These are phyloP conservation scores for Thalassiosira mediterranea DNA, from an alignment of 352 stramenopile species.

Conservation along the genomic window DNA sequence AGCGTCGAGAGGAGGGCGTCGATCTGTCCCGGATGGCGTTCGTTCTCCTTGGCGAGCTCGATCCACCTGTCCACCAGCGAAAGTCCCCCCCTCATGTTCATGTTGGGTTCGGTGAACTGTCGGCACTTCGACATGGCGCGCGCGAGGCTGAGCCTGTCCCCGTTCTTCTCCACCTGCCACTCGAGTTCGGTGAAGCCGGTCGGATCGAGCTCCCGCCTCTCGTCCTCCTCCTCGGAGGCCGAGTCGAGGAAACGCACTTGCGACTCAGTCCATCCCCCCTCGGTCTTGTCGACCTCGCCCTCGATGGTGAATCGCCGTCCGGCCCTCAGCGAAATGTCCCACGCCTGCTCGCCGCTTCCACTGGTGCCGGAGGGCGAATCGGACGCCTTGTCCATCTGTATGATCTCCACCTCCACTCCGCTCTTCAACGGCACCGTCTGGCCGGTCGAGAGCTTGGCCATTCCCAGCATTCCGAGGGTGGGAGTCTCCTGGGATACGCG, in stretches of 20 bases:
- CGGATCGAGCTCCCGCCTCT: conserved; percentile 25
- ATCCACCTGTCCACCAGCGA: conserved; percentile 71
- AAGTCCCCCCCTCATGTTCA: conserved; percentile 45
- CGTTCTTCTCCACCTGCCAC: conserved; percentile 11
- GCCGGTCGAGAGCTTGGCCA: conserved; percentile 42
- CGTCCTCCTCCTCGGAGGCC: conserved; percentile 35
- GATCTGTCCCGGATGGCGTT: conserved; percentile 63
- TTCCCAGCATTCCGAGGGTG: conserved; percentile 66
- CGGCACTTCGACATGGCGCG: conserved; percentile 52
- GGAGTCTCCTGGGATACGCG: conserved; percentile 54
- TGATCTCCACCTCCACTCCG: conserved; percentile 67
- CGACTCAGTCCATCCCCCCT: conserved; percentile 62
- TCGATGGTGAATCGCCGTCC: conserved; percentile 55
- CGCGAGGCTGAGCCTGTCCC: conserved; percentile 52
- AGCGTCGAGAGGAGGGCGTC: conserved; percentile 54
- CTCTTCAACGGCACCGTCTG: conserved; percentile 52
- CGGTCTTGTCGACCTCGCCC: conserved; percentile 55
- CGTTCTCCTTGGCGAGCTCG: conserved; percentile 60
- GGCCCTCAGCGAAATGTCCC: conserved; percentile 19
- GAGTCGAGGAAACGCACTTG: conserved; percentile 63
- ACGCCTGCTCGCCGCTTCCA: conserved; percentile 5
- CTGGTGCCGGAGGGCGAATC: not conserved
- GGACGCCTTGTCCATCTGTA: conserved; percentile 18
- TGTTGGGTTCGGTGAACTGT: conserved; percentile 65
- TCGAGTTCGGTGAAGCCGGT: not conserved